Conservation (phyloP, 1,284 basidiomycete genomes). For the Hemileia vastatrix region DNA sequence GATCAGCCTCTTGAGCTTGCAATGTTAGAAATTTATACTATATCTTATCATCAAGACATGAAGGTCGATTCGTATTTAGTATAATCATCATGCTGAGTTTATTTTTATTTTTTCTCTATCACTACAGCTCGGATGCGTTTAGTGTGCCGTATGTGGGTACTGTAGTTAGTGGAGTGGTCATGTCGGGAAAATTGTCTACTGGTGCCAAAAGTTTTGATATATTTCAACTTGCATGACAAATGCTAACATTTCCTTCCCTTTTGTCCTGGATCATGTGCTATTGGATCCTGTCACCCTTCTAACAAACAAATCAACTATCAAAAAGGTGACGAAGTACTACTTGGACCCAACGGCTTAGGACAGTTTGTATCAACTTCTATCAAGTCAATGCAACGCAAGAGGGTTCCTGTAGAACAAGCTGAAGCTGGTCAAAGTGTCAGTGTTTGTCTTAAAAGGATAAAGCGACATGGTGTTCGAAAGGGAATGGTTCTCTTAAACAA, state of each 20-base stretch:
- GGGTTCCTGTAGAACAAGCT: constrained; percentile 69
- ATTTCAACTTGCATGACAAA: too few species aligned
- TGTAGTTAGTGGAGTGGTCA: constrained; percentile 42
- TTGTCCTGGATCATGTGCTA: too few species aligned
- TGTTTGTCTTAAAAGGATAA: constrained; percentile 80
- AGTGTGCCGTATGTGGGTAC: constrained; percentile 44
- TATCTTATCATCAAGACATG: not conserved
- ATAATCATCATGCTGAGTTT: too few species aligned
- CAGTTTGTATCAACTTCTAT: constrained; percentile 71
- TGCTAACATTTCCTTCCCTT: too few species aligned
- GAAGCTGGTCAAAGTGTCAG: constrained; percentile 94
- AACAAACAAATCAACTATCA: not conserved
- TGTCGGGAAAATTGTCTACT: constrained; percentile 1
- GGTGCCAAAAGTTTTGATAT: too few species aligned
- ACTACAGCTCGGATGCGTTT: constrained; percentile 28
- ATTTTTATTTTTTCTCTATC: not conserved
- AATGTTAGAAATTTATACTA: constrained; percentile 44
- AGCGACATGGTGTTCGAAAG: constrained; percentile 73
- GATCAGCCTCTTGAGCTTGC: constrained; percentile 71
- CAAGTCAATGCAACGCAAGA: constrained; percentile 88
- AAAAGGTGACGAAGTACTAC: constrained; percentile 61
- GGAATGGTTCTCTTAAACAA: constrained; percentile 81
- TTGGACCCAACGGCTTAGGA: constrained; percentile 89
- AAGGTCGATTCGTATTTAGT: not conserved
- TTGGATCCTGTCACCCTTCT: too few species aligned